Evolutionary conservation across 768 basidiomycete genomes (phyloP).

Genomic region (Boletus pseudopeckii): DNA sequence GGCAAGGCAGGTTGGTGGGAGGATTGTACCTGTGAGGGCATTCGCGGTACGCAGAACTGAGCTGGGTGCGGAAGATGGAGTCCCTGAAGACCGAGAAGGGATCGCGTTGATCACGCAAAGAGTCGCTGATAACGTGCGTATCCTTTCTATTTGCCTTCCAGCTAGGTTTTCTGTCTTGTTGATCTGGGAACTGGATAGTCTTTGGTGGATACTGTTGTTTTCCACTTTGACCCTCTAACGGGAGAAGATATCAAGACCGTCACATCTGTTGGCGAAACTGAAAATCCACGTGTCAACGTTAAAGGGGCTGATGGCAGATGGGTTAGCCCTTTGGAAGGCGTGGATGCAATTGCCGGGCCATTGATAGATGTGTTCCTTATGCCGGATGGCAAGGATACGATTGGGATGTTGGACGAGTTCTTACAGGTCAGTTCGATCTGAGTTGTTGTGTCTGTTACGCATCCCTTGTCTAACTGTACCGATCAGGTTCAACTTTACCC

Average conservation of each 20-base stretch:
- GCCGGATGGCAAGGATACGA: slow-evolving; percentile 42
- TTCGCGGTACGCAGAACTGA: slow-evolving; percentile 41
- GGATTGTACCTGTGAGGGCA: slow-evolving; percentile 56
- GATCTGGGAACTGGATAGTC: slow-evolving; percentile 36
- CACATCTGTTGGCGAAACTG: slow-evolving; percentile 11
- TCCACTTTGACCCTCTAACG: slow-evolving; percentile 75
- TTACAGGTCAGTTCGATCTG: slow-evolving; percentile 52
- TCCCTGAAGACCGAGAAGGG: slow-evolving; percentile 36
- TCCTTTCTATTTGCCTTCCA: background rate
- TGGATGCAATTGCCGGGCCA: slow-evolving; percentile 58
- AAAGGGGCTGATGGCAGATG: slow-evolving; percentile 13
- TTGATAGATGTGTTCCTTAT: slow-evolving; percentile 57
- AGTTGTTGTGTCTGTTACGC: background rate
- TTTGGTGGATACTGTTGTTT: slow-evolving; percentile 67
- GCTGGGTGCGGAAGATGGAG: slow-evolving; percentile 23
- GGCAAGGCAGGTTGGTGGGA: slow-evolving; percentile 55
- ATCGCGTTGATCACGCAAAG: slow-evolving; percentile 63
- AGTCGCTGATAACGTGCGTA: slow-evolving; percentile 56
- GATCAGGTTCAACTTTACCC: slow-evolving; percentile 65
- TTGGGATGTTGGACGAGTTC: slow-evolving; percentile 72
- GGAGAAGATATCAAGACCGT: slow-evolving; percentile 52
- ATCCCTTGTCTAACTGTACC: background rate
- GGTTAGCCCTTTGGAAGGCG: slow-evolving; percentile 49
- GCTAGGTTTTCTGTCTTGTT: slow-evolving; percentile 1
- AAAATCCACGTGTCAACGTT: background rate